phyloP scores from a whole-genome alignment of 106 monocot species.

The Acorus gramineus region DNA sequence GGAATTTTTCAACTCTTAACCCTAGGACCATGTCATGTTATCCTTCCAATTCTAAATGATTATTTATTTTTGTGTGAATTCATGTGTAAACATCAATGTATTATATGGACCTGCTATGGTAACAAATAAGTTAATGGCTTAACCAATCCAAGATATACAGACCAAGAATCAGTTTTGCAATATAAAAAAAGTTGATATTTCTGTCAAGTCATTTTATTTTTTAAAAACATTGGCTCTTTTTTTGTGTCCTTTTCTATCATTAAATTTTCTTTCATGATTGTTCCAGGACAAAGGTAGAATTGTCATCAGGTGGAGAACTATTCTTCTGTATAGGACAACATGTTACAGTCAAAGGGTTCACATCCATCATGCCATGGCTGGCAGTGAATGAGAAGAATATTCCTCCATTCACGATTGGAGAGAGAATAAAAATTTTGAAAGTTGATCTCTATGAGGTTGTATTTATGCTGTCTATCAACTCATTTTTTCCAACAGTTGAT shows the following conservation, averaged over 20 bases:
- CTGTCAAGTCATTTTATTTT: not conserved
- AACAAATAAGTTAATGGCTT: too few relatives aligned
- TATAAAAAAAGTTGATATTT: too few relatives aligned
- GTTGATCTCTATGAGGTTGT: slow-evolving; percentile 84
- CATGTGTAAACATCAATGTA: too few relatives aligned
- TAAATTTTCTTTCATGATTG: not conserved
- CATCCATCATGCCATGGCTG: slow-evolving; percentile 97
- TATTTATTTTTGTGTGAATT: too few relatives aligned
- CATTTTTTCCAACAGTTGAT: too few relatives aligned
- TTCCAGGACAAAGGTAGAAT: slow-evolving; percentile 76
- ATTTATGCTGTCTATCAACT: not conserved
- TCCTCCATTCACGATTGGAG: slow-evolving; percentile 58
- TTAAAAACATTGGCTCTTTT: not conserved
- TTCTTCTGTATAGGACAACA: slow-evolving; percentile 69
- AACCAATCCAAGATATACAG: too few relatives aligned
- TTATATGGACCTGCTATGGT: too few relatives aligned
- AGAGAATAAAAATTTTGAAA: slow-evolving; percentile 59
- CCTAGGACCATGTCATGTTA: too few relatives aligned
- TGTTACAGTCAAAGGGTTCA: slow-evolving; percentile 84
- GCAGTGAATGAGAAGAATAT: slow-evolving; percentile 77
- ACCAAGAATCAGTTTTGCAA: too few relatives aligned
- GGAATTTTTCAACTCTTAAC: not conserved
- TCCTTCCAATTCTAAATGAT: too few relatives aligned
- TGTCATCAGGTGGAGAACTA: slow-evolving; percentile 53
- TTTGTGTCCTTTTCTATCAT: not conserved